Evolutionary conservation across 1,284 basidiomycete genomes (phyloP).

Genomic region (Amylostereum areolatum): DNA sequence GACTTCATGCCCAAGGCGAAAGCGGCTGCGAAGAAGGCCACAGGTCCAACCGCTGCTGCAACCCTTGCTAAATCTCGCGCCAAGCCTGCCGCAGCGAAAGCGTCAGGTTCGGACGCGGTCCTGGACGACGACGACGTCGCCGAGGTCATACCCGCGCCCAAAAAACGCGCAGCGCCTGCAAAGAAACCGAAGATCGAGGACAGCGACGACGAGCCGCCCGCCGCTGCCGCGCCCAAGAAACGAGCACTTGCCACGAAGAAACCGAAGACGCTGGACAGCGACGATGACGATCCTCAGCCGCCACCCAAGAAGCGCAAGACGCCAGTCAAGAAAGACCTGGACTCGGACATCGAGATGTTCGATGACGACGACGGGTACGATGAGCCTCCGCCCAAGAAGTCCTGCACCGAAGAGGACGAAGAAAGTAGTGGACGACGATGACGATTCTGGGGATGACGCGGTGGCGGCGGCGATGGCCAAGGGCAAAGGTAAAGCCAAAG

Average conservation of each 20-base stretch:
- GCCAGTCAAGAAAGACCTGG: conserved; percentile 23
- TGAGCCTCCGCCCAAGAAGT: not conserved
- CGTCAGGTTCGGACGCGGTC: conserved; percentile 18
- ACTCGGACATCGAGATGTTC: conserved; percentile 33
- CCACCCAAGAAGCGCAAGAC: conserved; percentile 4
- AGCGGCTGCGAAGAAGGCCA: conserved; percentile 31
- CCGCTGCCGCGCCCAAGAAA: conserved; percentile 14
- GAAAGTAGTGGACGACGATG: conserved; percentile 15
- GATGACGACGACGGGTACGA: conserved; percentile 10
- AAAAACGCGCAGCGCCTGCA: conserved; percentile 16
- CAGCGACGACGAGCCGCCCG: conserved; percentile 20
- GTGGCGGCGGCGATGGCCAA: conserved; percentile 25
- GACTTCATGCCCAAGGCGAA: conserved; percentile 75
- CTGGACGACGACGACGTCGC: conserved; percentile 18
- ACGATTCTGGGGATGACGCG: conserved; percentile 22
- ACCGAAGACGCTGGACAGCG: conserved; percentile 18
- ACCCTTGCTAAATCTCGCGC: conserved; percentile 2
- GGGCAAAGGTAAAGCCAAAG: conserved; percentile 31
- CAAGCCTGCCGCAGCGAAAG: conserved; percentile 11
- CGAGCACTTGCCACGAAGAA: conserved; percentile 22
- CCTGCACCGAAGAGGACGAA: conserved; percentile 1
- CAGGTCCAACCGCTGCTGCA: conserved; percentile 6
- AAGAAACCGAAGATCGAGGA: conserved; percentile 28
- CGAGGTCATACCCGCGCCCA: conserved; percentile 18
- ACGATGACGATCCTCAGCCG: conserved; percentile 7